These are phyloP conservation scores for Solanum peruvianum DNA, from an alignment of 257 asterid species.

Conservation along the genomic window DNA sequence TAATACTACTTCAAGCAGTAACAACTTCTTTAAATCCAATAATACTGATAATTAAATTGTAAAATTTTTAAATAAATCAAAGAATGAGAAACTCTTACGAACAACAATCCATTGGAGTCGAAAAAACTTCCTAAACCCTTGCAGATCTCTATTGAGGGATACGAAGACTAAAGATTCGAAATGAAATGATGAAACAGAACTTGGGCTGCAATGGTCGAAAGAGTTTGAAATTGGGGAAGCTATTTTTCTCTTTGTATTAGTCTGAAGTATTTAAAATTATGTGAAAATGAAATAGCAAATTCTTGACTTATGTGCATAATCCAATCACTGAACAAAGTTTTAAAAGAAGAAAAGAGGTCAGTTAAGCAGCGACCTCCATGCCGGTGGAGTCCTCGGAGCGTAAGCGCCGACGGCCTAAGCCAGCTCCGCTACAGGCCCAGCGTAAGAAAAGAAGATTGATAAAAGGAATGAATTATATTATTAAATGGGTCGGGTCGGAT, in stretches of 20 bases:
- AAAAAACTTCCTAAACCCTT: background rate
- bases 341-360: conserved; percentile 54
- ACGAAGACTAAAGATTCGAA: background rate
- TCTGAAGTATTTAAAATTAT: background rate
- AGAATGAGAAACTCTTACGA: background rate
- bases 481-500: too few species aligned
- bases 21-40: background rate
- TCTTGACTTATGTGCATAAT: background rate
- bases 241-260: background rate
- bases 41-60: background rate
- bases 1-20: background rate
- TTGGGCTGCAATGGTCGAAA: background rate
- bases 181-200: background rate
- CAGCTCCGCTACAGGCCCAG: conserved; percentile 56
- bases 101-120: background rate
- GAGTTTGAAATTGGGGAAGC: background rate
- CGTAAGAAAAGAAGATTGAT: background rate
- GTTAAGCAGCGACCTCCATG: conserved; percentile 73
- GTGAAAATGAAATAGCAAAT: background rate
- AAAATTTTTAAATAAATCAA: background rate
- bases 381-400: conserved; percentile 73
- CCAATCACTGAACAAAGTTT: background rate
- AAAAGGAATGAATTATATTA: too few species aligned
- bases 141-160: background rate
- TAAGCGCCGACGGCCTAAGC: conserved; percentile 53